These are phyloP conservation scores for Suillus subalutaceus DNA, from an alignment of 768 basidiomycete genomes.

Conservation along the genomic window DNA sequence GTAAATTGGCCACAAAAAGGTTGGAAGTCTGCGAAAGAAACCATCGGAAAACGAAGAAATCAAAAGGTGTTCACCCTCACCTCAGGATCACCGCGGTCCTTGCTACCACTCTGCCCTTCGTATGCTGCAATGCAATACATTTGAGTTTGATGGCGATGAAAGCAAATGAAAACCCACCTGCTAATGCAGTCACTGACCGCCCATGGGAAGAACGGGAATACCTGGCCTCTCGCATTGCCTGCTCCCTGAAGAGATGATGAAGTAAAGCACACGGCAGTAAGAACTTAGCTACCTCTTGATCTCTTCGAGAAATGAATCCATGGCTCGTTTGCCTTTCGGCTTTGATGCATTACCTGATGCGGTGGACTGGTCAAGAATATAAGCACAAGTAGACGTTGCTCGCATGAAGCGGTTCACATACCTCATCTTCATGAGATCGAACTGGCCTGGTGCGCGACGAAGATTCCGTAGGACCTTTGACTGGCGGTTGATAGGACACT, in stretches of 20 bases:
- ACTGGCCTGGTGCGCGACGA: conserved; percentile 33
- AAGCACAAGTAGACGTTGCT: conserved; percentile 8
- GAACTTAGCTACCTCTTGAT: conserved; percentile 73
- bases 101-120: conserved; percentile 88
- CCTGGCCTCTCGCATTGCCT: conserved; percentile 87
- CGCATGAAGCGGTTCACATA: conserved; percentile 23
- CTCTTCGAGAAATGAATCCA: conserved; percentile 96
- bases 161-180: conserved; percentile 53
- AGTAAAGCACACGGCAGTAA: neutral
- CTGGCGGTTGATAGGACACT: conserved; percentile 45
- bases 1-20: conserved; percentile 93
- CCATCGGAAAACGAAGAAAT: conserved; percentile 9
- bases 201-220: conserved; percentile 70
- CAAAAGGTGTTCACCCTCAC: conserved; percentile 41
- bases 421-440: conserved; percentile 36
- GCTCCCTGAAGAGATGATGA: conserved; percentile 63
- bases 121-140: conserved; percentile 54
- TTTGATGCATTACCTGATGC: conserved; percentile 61
- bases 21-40: conserved; percentile 75
- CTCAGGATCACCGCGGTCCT: conserved; percentile 86
- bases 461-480: conserved; percentile 32
- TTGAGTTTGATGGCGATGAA: conserved; percentile 8
- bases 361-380: conserved; percentile 43
- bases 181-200: conserved; percentile 88
- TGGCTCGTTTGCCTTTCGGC: conserved; percentile 92